phyloP scores from a whole-genome alignment of 2,329 filamentous ascomycete species.

The Aspergillus eucalypticola region DNA sequence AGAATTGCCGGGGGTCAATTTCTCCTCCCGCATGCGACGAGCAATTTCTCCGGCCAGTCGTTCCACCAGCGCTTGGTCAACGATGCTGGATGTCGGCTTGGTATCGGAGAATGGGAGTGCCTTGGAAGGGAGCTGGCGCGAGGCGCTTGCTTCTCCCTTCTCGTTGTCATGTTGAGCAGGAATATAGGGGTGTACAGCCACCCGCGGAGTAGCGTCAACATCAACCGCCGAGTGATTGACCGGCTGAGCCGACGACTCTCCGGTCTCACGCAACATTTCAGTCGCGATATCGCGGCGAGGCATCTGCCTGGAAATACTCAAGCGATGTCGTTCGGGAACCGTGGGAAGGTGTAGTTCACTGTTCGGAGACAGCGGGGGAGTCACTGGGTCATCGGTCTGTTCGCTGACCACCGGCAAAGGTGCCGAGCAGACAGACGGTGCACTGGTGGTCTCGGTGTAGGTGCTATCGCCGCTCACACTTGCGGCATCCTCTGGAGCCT shows the following conservation, averaged over 20 bases:
- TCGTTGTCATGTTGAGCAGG: conserved; percentile 22
- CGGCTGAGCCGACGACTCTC: conserved; percentile 29
- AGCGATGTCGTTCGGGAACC: conserved; percentile 37
- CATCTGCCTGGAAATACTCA: conserved; percentile 29
- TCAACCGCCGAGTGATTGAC: conserved; percentile 26
- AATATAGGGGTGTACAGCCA: conserved; percentile 24
- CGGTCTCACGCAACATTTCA: conserved; percentile 25
- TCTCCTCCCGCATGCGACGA: conserved; percentile 80
- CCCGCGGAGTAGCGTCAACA: conserved; percentile 37
- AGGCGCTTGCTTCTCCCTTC: conserved; percentile 30
- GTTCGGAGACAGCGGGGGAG: conserved; percentile 53
- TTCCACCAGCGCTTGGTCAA: conserved; percentile 51
- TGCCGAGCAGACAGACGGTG: conserved; percentile 54
- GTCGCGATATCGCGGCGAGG: conserved; percentile 26
- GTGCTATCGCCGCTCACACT: conserved; percentile 46
- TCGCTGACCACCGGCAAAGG: conserved; percentile 62
- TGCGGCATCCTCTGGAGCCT: conserved; percentile 42
- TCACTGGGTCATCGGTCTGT: conserved; percentile 56
- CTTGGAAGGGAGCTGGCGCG: conserved; percentile 34
- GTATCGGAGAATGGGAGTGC: conserved; percentile 40
- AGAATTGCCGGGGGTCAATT: conserved; percentile 47
- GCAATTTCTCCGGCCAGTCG: conserved; percentile 92
- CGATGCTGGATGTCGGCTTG: conserved; percentile 33
- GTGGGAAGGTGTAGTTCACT: conserved; percentile 33
- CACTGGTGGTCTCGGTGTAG: conserved; percentile 41